Evolutionary conservation across 257 asterid species (phyloP), one percentile per base, ranked within the genome.

Genomic region (Salvia miltiorrhiza): DNA sequence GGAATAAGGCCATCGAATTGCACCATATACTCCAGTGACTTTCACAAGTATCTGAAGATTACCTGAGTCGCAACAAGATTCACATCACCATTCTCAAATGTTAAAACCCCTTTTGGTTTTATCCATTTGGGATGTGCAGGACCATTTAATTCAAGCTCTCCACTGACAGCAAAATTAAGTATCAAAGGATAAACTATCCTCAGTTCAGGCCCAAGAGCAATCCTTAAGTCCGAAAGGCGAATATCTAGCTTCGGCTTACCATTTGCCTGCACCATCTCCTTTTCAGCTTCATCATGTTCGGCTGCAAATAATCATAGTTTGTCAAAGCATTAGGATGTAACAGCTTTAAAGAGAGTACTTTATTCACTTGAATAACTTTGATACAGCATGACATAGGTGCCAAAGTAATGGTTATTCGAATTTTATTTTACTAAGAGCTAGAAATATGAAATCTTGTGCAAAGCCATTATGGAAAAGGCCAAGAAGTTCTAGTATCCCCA

Each of bases 61-160:
- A 93, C 99, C 96, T 94, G 99, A 55, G 99, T 94, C 1, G 99
- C 99, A n/a, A 94, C 99, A 71, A 94, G 99, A 82, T 83, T 94
- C 61, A 94, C 96, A 75, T 94, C 96, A 48, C 99, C 99, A 65
- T 94, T 94, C 84, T 91, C 99, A 30, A 94, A 94, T 21, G 85
- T 84, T 65, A 94, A 77, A 70, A 87, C 56, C 66, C 99, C 99
- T 82, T 84, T 91, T 60, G 99, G 97, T 77, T 87, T 91, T 82
- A 94, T 91, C 93, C 81, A 82, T 72, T 94, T 90, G 40, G 97
- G 90, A 82, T 91, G 96, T 72, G 97, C 99, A 19, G 80, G 84
- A 47, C 99, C 99, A 76, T 94, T 91, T 76, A 94, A 82, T 71
- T 94, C 99, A 41, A 94, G 96, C 81, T 90, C 99, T 73, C 99